These are phyloP conservation scores for Aspergillus novoparasiticus DNA, from an alignment of 2,329 filamentous ascomycete species.

Conservation along the genomic window DNA sequence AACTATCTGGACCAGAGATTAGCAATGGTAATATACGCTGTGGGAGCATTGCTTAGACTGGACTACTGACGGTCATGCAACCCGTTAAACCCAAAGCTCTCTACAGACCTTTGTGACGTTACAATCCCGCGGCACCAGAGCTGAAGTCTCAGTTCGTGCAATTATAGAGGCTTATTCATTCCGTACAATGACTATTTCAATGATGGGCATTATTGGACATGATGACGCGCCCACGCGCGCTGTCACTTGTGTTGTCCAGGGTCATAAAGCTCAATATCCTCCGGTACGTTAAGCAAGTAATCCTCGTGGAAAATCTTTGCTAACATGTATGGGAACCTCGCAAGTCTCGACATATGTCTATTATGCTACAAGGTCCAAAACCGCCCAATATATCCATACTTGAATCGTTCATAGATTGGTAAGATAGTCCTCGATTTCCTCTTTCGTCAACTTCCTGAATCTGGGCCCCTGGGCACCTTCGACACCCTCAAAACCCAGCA, in stretches of 20 bases:
- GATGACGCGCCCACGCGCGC: background rate
- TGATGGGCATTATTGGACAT: background rate
- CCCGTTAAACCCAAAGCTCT: background rate
- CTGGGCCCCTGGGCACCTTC: conserved; percentile 46
- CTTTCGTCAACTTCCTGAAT: conserved; percentile 74
- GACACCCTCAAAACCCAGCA: conserved; percentile 73
- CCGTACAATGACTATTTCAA: background rate
- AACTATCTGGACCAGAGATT: too few relatives aligned
- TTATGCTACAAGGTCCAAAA: conserved; percentile 3
- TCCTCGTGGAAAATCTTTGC: background rate
- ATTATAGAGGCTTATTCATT: conserved; percentile 1
- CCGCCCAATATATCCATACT: conserved; percentile 15
- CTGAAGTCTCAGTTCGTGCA: background rate
- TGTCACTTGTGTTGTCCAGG: background rate
- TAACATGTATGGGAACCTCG: conserved; percentile 17
- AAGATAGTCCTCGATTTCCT: conserved; percentile 99
- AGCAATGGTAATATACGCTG: too few relatives aligned
- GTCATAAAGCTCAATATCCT: background rate
- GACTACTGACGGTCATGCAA: background rate
- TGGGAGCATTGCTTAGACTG: background rate
- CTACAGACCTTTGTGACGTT: background rate
- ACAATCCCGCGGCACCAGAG: background rate
- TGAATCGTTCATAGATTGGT: conserved; percentile 78
- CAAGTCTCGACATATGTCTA: conserved; percentile 24
- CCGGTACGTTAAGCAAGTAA: background rate